Percentiles rank a stretch among this genome's conserved stretches.
phyloP scores from a whole-genome alignment of 768 basidiomycete genomes.

The Termitomyces sp. region DNA sequence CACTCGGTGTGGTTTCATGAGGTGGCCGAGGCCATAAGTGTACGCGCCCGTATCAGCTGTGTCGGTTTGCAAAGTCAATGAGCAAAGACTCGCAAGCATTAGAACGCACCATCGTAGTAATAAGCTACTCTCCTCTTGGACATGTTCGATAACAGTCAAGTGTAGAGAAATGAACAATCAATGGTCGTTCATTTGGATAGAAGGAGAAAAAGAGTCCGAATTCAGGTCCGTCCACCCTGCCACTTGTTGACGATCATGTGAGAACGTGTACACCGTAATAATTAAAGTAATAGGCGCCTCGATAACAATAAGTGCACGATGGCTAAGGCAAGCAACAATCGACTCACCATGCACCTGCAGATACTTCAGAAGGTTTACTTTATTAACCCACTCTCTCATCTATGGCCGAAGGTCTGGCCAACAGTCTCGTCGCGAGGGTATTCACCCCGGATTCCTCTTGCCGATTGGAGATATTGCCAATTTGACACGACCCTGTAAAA shows the following conservation, averaged over 20 bases:
- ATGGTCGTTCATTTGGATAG: conserved; percentile 8
- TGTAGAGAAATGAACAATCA: conserved; percentile 4
- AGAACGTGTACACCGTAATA: conserved; percentile 3
- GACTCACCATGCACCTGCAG: neutral
- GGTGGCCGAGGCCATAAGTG: conserved; percentile 84
- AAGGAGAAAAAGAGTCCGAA: conserved; percentile 11
- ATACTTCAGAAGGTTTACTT: neutral
- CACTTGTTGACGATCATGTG: conserved; percentile 14
- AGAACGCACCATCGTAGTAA: conserved; percentile 67
- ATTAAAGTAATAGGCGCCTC: neutral
- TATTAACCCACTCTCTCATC: neutral
- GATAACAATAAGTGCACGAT: neutral
- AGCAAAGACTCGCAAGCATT: neutral
- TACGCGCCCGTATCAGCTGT: conserved; percentile 66
- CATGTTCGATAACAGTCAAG: conserved; percentile 32
- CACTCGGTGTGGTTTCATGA: conserved; percentile 97
- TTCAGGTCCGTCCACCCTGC: conserved; percentile 12
- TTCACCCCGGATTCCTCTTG: conserved; percentile 2
- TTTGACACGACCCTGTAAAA: conserved; percentile 7
- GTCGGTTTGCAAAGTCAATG: neutral
- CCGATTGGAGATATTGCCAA: conserved; percentile 7
- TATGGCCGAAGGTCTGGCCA: neutral
- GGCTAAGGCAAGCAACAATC: neutral
- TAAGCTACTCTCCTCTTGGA: conserved; percentile 73
- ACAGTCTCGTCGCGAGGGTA: neutral